phyloP scores from a whole-genome alignment of 257 asterid genomes.

The Datura wrightii region DNA sequence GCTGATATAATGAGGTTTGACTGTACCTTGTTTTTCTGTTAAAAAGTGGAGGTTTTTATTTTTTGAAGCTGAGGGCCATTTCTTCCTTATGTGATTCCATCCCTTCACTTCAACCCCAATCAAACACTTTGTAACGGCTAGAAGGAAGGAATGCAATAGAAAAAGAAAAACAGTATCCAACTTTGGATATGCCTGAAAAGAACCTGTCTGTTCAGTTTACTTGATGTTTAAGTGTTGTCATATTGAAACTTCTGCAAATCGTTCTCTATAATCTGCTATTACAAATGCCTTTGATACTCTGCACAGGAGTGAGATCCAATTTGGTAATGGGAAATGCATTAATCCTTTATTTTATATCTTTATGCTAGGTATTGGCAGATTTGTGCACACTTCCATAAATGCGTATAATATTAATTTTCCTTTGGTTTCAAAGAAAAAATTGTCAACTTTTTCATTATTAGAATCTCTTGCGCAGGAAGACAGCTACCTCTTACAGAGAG shows the following conservation, averaged over 20 bases:
- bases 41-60: background rate
- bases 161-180: background rate
- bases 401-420: background rate
- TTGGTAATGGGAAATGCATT: background rate
- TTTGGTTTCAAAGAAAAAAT: background rate
- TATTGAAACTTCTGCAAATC: background rate
- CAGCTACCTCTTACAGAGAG: constrained; percentile 68
- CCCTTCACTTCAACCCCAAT: background rate
- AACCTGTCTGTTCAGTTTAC: background rate
- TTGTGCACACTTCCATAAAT: background rate
- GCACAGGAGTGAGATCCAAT: background rate
- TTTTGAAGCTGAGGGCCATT: background rate
- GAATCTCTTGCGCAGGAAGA: constrained; percentile 53
- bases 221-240: background rate
- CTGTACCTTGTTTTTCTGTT: background rate
- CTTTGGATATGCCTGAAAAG: background rate
- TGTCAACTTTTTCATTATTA: background rate
- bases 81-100: background rate
- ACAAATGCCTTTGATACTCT: background rate
- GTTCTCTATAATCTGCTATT: background rate
- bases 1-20: no score
- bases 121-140: background rate
- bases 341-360: background rate
- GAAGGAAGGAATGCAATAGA: background rate
- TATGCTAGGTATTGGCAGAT: background rate